Base-by-base conservation (phyloP, 306 rosid genomes). In the Quillaja saponaria region DNA sequence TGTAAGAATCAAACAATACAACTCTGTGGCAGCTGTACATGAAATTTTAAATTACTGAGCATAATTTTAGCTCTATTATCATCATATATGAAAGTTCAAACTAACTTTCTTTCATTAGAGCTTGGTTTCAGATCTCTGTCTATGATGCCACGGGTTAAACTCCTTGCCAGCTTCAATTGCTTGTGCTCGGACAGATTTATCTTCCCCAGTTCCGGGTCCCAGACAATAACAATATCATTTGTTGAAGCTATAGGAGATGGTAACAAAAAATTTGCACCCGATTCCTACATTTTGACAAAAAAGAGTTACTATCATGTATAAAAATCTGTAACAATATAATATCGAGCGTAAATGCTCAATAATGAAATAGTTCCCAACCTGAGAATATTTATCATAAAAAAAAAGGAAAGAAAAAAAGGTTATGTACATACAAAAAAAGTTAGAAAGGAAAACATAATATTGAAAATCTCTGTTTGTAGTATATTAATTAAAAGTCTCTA, bases 71-170 rank as follows among this genome's bases (percentile, higher is more conserved):
- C n/a, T n/a, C n/a, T n/a, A n/a, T n/a, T n/a, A n/a, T n/a, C n/a
- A 65, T 55, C 33, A 57, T 19, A 69, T 19, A 15, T 16, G 61
- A 28, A 59, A 68, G 62, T 78, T 68, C 42, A 56, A 61, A 63
- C 96, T 71, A 89, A 92, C 99, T 92, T 92, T 73, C 96, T 88
- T 75, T 92, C 95, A 41, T 85, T 89, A 10, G 69, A 41, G 89
- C 99, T 92, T 52, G 99, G 96, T 73, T 86, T 92, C 54, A 92
- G 89, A 83, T 92, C 96, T 80, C 91, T 81, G 76, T 92, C 99
- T 74, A 92, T 92, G 76, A 92, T 85, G 54, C 96, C 96, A 41
- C 96, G 95, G 51, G 99, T 89, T 80, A 92, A 83, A 67, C 99
- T 89, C 81, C 96, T 84, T 3, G 95, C 95, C 55, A 89, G 87